These are phyloP conservation scores for Scytalidium sp. DNA, from an alignment of 2,329 filamentous ascomycete genomes.

Conservation along the genomic window DNA sequence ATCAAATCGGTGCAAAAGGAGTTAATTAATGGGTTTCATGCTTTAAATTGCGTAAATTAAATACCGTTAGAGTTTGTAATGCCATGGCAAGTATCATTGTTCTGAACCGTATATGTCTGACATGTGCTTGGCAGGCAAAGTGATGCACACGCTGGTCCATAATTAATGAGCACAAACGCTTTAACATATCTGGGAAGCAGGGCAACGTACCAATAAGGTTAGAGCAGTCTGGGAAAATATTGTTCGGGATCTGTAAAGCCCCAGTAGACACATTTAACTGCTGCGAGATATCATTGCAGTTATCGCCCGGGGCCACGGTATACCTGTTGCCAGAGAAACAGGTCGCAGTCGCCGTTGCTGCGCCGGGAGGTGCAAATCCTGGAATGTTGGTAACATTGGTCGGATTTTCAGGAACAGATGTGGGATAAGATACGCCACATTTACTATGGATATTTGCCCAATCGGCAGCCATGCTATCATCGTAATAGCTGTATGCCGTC, in stretches of 20 bases:
- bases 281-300: not conserved
- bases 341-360: not conserved
- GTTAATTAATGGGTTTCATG: constrained; percentile 10
- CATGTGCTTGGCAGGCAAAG: too few relatives aligned
- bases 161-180: too few relatives aligned
- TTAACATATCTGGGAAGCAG: too few relatives aligned
- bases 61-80: not conserved
- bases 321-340: not conserved
- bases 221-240: not conserved
- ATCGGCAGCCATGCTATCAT: constrained; percentile 4
- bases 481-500: constrained; percentile 8
- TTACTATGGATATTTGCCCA: constrained; percentile 7
- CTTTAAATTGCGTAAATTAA: constrained; percentile 3
- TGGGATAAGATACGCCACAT: too few relatives aligned
- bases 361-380: too few relatives aligned
- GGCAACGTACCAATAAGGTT: too few relatives aligned
- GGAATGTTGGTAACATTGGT: too few relatives aligned
- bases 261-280: not conserved
- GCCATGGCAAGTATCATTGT: constrained; percentile 11
- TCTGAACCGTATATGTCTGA: too few relatives aligned
- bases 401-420: too few relatives aligned
- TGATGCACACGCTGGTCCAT: too few relatives aligned
- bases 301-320: not conserved
- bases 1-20: constrained; percentile 12
- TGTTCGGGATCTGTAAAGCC: not conserved